Percentiles rank a stretch among this genome's conserved stretches.
Conservation (phyloP, 495 filamentous ascomycete species). For the Terfezia boudieri region DNA sequence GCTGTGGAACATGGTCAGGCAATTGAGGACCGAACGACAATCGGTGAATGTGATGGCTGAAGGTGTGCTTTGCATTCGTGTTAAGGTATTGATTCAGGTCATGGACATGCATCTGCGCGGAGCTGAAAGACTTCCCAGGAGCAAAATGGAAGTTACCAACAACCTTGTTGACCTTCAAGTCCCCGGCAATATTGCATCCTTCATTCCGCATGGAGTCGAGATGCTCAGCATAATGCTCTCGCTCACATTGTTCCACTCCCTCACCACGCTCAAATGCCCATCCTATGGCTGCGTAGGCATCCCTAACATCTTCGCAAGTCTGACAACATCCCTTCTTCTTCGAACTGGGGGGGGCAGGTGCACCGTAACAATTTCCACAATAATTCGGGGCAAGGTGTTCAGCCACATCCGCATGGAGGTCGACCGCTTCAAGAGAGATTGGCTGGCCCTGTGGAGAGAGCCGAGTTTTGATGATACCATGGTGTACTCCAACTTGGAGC, state of each 20-base stretch:
- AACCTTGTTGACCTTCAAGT: constrained; percentile 89
- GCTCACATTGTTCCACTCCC: constrained; percentile 82
- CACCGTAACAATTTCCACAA: constrained; percentile 86
- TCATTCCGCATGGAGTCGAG: constrained; percentile 71
- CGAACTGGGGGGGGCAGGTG: constrained; percentile 42
- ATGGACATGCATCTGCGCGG: constrained; percentile 89
- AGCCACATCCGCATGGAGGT: constrained; percentile 75
- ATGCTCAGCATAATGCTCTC: constrained; percentile 77
- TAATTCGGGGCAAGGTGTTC: constrained; percentile 73
- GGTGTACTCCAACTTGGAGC: constrained; percentile 76
- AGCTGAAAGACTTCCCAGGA: constrained; percentile 80
- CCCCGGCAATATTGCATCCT: constrained; percentile 86
- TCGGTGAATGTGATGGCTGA: constrained; percentile 73
- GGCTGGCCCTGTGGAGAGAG: constrained; percentile 50
- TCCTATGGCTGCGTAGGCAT: constrained; percentile 66
- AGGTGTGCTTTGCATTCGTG: constrained; percentile 49
- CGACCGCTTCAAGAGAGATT: constrained; percentile 57
- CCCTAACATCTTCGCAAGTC: constrained; percentile 87
- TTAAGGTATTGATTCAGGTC: constrained; percentile 86
- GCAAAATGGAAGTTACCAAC: constrained; percentile 98
- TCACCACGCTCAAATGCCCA: constrained; percentile 91
- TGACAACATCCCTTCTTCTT: constrained; percentile 72
- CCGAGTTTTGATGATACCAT: constrained; percentile 77
- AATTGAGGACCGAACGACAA: constrained; percentile 87
- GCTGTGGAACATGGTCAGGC: constrained; percentile 27